Percentiles rank a stretch among this genome's conserved stretches.
Evolutionary conservation across 768 basidiomycete genomes (phyloP).

Genomic region (Boletus speciosus): DNA sequence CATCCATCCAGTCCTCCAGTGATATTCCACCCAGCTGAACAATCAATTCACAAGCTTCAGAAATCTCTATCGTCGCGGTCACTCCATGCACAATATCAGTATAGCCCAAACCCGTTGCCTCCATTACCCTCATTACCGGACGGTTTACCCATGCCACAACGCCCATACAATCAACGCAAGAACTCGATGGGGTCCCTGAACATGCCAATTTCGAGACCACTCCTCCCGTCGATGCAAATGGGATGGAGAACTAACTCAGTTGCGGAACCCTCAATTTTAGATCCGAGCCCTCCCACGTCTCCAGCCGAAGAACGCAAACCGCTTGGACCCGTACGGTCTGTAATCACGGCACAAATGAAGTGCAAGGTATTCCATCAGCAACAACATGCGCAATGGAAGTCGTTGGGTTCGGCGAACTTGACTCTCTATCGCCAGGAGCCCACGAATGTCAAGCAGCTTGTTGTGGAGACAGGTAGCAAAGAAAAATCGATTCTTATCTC

Average conservation of each 20-base stretch:
- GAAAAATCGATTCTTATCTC: conserved; percentile 81
- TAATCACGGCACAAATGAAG: conserved; percentile 88
- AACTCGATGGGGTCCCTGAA: conserved; percentile 16
- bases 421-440: conserved; percentile 84
- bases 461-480: conserved; percentile 82
- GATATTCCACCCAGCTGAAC: conserved; percentile 44
- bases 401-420: conserved; percentile 81
- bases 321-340: conserved; percentile 68
- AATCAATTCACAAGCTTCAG: conserved; percentile 33
- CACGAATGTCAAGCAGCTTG: conserved; percentile 92
- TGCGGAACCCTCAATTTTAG: conserved; percentile 51
- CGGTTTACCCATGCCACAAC: conserved; percentile 31
- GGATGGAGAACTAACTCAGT: conserved; percentile 51
- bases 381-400: conserved; percentile 97
- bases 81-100: conserved; percentile 50
- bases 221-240: conserved; percentile 63
- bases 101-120: conserved; percentile 33
- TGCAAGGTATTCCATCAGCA: conserved; percentile 98
- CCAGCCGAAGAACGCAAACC: conserved; percentile 58
- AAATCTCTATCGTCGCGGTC: conserved; percentile 62
- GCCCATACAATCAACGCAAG: conserved; percentile 18
- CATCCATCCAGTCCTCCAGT: conserved; percentile 11
- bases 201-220: conserved; percentile 45
- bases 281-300: conserved; percentile 82
- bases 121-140: conserved; percentile 39